Base-by-base conservation (phyloP, 495 filamentous ascomycete species). In the Podospora pseudocomata region DNA sequence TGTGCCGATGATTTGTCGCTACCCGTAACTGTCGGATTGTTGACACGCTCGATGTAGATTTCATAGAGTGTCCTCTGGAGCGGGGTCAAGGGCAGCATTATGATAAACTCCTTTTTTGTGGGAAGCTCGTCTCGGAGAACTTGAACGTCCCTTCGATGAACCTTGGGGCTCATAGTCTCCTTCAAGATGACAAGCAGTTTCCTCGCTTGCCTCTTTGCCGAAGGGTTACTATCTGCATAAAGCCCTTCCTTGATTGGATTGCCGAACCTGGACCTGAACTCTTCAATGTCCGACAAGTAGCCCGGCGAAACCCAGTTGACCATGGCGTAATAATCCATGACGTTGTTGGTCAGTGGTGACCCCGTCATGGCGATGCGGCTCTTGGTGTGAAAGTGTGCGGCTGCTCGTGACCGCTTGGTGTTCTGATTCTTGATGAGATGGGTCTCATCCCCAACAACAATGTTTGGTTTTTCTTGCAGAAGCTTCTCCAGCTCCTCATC, bases 401-500 rank as follows among this genome's bases (percentile, higher is more conserved):
- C 80, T 23, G 85, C 83, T 59, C 77, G 67, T 23, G 87, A 76
- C 19, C 92, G 77, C n/a, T 78, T 73, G 0, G 87, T 76, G 0
- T 68, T 72, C 0, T 77, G 76, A 67, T 91, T 92, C 74, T 95
- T 97, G 67, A 97, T 76, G 27, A 76, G 81, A 71, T 98, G 94
- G 0, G 93, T 94, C 75, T 98, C 94, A 71, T 98, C 94, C 1
- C 90, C 90, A 16, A 97, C 78, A n/a, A 97, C 88, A 55, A 97
- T 86, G 63, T 85, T 90, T 0, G 93, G 89, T 0, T 81, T 78
- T 26, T 86, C 69, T 0, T 86, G 70, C n/a, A 94, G 76, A 54
- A 84, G 79, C 5, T 82, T 69, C 13, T 49, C 53, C 5, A 76
- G 13, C 1, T 74, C 69, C 20, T 77, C 78, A 5, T 79, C 69